These are phyloP conservation scores for Hansenula lynferdii DNA, from an alignment of 1,139 yeast genomes.

Conservation along the genomic window DNA sequence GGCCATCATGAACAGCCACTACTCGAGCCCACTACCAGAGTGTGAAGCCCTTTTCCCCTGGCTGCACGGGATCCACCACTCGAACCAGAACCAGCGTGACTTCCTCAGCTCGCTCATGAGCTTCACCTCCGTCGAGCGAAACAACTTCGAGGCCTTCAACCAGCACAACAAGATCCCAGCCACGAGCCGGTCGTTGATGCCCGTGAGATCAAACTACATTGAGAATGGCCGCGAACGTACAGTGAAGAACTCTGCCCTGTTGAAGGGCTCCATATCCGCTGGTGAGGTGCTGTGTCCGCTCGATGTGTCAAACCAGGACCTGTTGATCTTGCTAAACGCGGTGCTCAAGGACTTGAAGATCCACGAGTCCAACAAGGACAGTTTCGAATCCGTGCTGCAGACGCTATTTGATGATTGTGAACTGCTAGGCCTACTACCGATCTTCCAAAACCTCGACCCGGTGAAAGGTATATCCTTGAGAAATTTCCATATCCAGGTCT, in stretches of 20 bases:
- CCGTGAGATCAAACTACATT: conserved; percentile 37
- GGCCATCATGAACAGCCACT: conserved; percentile 40
- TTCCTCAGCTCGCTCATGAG: conserved; percentile 16
- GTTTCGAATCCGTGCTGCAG: conserved; percentile 12
- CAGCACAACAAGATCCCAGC: conserved; percentile 28
- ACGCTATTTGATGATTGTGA: conserved; percentile 39
- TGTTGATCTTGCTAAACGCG: conserved; percentile 10
- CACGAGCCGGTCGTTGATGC: conserved; percentile 25
- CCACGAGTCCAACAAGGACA: conserved; percentile 17
- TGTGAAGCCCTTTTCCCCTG: conserved; percentile 79
- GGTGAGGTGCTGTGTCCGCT: conserved; percentile 51
- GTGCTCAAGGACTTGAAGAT: conserved; percentile 18
- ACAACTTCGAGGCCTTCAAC: conserved; percentile 18
- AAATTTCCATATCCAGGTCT: conserved; percentile 73
- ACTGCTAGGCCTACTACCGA: conserved; percentile 41
- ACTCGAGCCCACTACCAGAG: conserved; percentile 50
- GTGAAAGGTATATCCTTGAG: conserved; percentile 64
- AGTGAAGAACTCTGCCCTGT: conserved; percentile 38
- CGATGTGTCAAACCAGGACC: conserved; percentile 15
- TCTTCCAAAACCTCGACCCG: conserved; percentile 57
- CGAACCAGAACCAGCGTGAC: conserved; percentile 20
- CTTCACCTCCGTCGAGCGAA: conserved; percentile 17
- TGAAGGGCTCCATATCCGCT: conserved; percentile 61
- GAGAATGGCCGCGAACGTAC: conserved; percentile 23
- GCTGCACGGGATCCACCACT: conserved; percentile 68